Evolutionary conservation across 2,329 filamentous ascomycete genomes (phyloP), one percentile per base, ranked within the genome.

Genomic region (Drechslerella dactyloides): DNA sequence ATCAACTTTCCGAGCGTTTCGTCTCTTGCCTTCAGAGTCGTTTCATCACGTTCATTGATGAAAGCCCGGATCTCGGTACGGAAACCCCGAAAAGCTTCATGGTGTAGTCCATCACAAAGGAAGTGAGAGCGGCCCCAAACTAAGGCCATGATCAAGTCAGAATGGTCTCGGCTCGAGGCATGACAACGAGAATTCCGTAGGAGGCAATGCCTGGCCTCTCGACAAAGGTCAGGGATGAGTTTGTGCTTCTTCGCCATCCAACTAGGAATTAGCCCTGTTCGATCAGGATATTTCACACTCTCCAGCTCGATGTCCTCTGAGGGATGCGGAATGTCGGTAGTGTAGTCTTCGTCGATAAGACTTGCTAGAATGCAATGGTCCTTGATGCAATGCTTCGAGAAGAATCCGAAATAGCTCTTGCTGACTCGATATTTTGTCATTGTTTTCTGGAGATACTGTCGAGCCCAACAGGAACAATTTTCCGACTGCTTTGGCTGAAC

Each of bases 401-500:
- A 44, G 21, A 72, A 48, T 8, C 21, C 54, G 1, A 21, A 13
- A 19, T 72, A 72, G 6, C 13, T 40, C 4, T 58, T 40, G 1
- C 30, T 21, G 21, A 72, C 42, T n/a, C 37, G 21, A 37, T 59
- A 30, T 10, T 56, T 19, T 17, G n/a, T 23, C 33, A 72, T 44
- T 5, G 11, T 37, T 44, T 48, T 50, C 4, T 19, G 10, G 11
- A 64, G 24, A n/a, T 51, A 55, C 7, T 1, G n/a, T 35, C 68
- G 52, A 33, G 44, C 50, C 17, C 54, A 56, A 21, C 68, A 72
- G n/a, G 59, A 53, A 21, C 68, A 72, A 17, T n/a, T n/a, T n/a
- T n/a, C n/a, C n/a, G n/a, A n/a, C n/a, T 44, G 48, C 13, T 60
- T 30, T 8, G n/a, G 24, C 24, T 63, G 48, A 13, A 37, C n/a